Percentiles rank a stretch among this genome's conserved stretches.
Conservation (phyloP, 1,284 basidiomycete genomes). For the Cystobasidium slooffiae region DNA sequence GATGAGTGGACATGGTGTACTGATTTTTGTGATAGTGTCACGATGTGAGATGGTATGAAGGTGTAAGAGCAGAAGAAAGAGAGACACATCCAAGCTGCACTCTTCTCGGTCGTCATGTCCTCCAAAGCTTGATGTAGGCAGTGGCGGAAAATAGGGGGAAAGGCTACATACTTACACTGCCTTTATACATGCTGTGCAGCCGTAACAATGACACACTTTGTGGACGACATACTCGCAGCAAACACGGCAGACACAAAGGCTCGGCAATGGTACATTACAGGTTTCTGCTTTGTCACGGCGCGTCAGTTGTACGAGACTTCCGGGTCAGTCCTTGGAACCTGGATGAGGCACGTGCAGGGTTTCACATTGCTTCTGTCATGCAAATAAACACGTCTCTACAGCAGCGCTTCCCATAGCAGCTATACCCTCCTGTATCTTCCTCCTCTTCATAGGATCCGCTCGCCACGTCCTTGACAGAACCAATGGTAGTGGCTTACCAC, state of each 20-base stretch:
- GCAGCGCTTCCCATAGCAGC: slow-evolving; percentile 49
- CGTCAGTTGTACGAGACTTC: too few relatives aligned
- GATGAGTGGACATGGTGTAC: slow-evolving; percentile 25
- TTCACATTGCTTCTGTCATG: background rate
- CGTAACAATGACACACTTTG: background rate
- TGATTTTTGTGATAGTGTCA: too few relatives aligned
- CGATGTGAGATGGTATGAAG: background rate
- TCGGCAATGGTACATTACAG: too few relatives aligned
- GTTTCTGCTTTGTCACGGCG: too few relatives aligned
- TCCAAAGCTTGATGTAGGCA: background rate
- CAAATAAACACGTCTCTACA: slow-evolving; percentile 41
- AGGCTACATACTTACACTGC: background rate
- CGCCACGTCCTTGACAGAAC: slow-evolving; percentile 49
- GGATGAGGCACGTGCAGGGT: slow-evolving; percentile 1
- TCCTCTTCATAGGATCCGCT: slow-evolving; percentile 24
- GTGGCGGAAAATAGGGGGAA: slow-evolving; percentile 19
- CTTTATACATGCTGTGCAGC: background rate
- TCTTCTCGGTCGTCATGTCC: background rate
- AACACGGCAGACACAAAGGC: background rate
- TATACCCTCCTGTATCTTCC: slow-evolving; percentile 48
- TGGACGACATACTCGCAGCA: background rate
- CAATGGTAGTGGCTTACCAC: slow-evolving; percentile 47
- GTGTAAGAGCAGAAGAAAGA: background rate
- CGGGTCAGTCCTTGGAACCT: too few relatives aligned
- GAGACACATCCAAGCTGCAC: slow-evolving; percentile 27